phyloP scores from a whole-genome alignment of 2,329 filamentous ascomycete species.

The Xylariaceae sp. region DNA sequence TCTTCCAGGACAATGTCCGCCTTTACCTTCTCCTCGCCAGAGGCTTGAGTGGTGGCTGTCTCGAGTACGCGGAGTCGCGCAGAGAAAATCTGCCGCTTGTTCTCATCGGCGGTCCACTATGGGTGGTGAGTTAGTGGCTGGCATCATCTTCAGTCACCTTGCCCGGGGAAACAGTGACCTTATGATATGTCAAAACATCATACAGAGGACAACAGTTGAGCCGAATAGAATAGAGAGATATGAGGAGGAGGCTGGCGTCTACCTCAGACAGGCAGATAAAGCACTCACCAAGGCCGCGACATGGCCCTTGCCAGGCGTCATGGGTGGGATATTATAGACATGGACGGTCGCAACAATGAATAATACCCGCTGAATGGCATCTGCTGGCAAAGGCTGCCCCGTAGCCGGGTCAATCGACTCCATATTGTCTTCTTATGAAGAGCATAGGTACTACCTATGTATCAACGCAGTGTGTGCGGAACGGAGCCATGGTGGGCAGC shows the following conservation, averaged over 20 bases:
- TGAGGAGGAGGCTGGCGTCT: neutral
- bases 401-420: slow-evolving; percentile 67
- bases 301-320: slow-evolving; percentile 75
- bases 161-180: neutral
- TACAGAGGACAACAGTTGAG: neutral
- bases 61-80: slow-evolving; percentile 75
- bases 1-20: slow-evolving; percentile 79
- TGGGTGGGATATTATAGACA: slow-evolving; percentile 82
- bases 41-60: slow-evolving; percentile 54
- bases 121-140: slow-evolving; percentile 11
- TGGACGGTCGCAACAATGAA: slow-evolving; percentile 72
- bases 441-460: neutral
- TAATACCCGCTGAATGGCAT: slow-evolving; percentile 80
- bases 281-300: slow-evolving; percentile 52
- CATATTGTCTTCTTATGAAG: slow-evolving; percentile 41
- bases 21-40: slow-evolving; percentile 55
- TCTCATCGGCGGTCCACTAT: slow-evolving; percentile 66
- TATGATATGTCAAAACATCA: neutral
- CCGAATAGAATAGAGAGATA: neutral
- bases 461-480: neutral
- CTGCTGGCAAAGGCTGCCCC: slow-evolving; percentile 60
- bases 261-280: neutral
- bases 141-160: neutral
- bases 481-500: neutral
- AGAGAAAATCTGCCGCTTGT: slow-evolving; percentile 76